Evolutionary conservation across 768 basidiomycete species (phyloP), one percentile per base, ranked within the genome.

Genomic region (Trametes elegans): DNA sequence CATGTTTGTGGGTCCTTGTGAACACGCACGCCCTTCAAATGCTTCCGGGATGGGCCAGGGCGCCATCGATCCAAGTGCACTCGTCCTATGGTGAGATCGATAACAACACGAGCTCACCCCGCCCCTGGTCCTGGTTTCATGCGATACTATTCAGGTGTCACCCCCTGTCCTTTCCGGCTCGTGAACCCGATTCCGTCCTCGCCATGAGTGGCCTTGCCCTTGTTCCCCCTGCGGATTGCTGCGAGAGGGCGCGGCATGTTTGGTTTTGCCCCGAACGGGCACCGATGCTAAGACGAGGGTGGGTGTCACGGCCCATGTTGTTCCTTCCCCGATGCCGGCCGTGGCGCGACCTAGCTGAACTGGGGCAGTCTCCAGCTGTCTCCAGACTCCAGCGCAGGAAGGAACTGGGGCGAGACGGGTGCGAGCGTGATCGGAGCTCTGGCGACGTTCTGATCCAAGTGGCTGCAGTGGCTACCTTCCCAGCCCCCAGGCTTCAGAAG

Each of bases 51-150:
- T 5, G n/a, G n/a, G 21, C 16, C 6, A 19, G 7, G 26, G 24
- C 3, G 26, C 47, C 47, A 49, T 49, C 47, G 36, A 49, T 39
- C 27, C 18, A 34, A 28, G 13, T 3, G 35, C 32, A 44, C 51
- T 53, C 51, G 28, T 43, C 42, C 51, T 43, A 53, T 38, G 52
- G 43, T 21, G n/a, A 19, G 39, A 49, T 49, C 42, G 52, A 53
- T 53, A 53, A 38, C 10, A 29, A 19, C 31, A n/a, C 16, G 24
- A 16, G 18, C n/a, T n/a, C n/a, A n/a, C n/a, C n/a, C n/a, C n/a
- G n/a, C n/a, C n/a, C n/a, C n/a, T n/a, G n/a, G n/a, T n/a, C n/a
- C n/a, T n/a, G n/a, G n/a, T n/a, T n/a, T n/a, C n/a, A n/a, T n/a
- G n/a, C n/a, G n/a, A n/a, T n/a, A n/a, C n/a, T n/a, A 24, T 28